These are phyloP conservation scores for Tagetes erecta DNA, from an alignment of 129 eudicot genomes.

Conservation along the genomic window DNA sequence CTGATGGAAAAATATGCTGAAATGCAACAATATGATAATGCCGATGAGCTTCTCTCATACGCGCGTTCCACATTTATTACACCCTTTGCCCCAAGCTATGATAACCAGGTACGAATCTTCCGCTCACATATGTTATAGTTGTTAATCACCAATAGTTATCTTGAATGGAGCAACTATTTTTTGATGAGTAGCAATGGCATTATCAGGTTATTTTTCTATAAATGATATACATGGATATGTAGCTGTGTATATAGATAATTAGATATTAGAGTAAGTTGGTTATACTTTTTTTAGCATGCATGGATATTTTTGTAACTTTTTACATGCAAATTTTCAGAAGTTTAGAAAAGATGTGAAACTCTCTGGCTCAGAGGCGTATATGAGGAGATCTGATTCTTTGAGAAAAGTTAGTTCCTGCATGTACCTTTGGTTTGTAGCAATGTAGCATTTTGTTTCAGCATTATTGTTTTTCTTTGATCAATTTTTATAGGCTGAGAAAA, in stretches of 20 bases:
- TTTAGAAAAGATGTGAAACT: slow-evolving; percentile 85
- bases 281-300: slow-evolving; percentile 17
- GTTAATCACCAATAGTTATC: neutral
- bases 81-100: slow-evolving; percentile 93
- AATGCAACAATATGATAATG: slow-evolving; percentile 88
- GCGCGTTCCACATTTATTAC: slow-evolving; percentile 96
- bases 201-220: neutral
- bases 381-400: slow-evolving; percentile 89
- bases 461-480: slow-evolving; percentile 4
- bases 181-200: neutral
- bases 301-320: neutral
- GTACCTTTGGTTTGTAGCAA: slow-evolving; percentile 1
- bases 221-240: neutral
- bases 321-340: slow-evolving; percentile 53
- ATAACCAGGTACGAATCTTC: slow-evolving; percentile 70
- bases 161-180: neutral
- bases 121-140: neutral
- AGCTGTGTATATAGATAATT: neutral
- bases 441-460: neutral
- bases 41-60: slow-evolving; percentile 94
- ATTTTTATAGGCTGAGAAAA: slow-evolving; percentile 73
- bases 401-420: slow-evolving; percentile 56
- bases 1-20: slow-evolving; percentile 92
- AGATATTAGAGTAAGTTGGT: neutral
- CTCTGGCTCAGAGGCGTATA: slow-evolving; percentile 85